Evolutionary conservation across 345 rosid species (phyloP), one percentile per base, ranked within the genome.

Genomic region (Syzygium aqueum): DNA sequence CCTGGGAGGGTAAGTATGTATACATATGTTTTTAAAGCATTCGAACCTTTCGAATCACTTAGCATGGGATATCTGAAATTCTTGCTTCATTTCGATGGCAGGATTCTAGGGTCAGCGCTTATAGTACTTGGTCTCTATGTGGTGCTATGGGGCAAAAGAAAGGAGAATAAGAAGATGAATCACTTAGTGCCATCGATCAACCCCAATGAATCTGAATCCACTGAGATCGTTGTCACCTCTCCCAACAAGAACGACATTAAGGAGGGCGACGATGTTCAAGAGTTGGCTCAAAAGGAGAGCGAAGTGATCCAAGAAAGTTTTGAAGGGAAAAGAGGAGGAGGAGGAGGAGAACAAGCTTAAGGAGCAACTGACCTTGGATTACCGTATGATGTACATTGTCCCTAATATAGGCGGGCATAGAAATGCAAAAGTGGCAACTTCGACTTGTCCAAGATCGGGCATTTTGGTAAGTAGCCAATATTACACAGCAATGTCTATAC

Each of bases 121-220:
- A 89, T 91, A 25, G 85, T 91, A 3, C 22, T 40, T 4, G 91
- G 91, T 28, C 82, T 91, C 17, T 91, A 89, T n/a, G 43, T 11
- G 33, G 91, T 87, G 84, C 85, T 91, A 3, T 89, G 92, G 92
- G 91, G 92, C 80, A 89, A 87, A 87, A 80, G 85, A 30, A 89
- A 51, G 84, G 91, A 91, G 87, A 67, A 33, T 77, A 84, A 86
- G 80, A 50, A 56, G 43, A 51, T 51, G 52, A 85, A 63, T 84
- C 67, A 12, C 23, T 3, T 84, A 51, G 52, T 65, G 19, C 87
- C 88, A 30, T 67, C 67, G 6, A 83, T 4, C 2, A 25, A n/a
- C 21, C 21, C 56, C 6, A 27, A 37, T 30, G 67, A 89, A 53
- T 46, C 56, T 49, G 16, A 54, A 28, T 46, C 77, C 27, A 12